These are phyloP conservation scores for Pleurotus giganteus DNA, from an alignment of 768 basidiomycete genomes.

Conservation along the genomic window DNA sequence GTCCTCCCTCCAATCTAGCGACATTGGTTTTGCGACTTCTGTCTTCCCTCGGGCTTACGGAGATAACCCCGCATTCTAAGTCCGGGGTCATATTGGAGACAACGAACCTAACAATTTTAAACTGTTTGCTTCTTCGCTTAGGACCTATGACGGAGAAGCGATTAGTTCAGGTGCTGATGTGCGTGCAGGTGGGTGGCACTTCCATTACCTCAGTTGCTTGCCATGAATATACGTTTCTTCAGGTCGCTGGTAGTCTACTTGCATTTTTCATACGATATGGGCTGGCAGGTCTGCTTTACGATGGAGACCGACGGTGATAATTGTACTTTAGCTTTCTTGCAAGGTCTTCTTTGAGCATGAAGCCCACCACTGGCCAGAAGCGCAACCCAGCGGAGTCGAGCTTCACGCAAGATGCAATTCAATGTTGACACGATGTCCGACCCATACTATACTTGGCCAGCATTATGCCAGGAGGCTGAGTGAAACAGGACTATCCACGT, in stretches of 20 bases:
- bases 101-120: conserved; percentile 91
- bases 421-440: too few species aligned
- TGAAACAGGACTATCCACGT: too few species aligned
- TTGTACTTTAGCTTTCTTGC: too few species aligned
- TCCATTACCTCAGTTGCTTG: conserved; percentile 1
- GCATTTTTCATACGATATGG: conserved; percentile 92
- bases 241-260: conserved; percentile 73
- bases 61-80: conserved; percentile 53
- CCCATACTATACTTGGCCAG: too few species aligned
- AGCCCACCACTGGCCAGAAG: too few species aligned
- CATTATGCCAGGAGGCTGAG: too few species aligned
- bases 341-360: too few species aligned
- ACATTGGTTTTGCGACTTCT: conserved; percentile 56
- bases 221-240: conserved; percentile 4
- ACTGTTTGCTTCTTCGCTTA: conserved; percentile 73
- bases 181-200: conserved; percentile 60
- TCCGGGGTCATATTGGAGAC: conserved; percentile 63
- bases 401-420: too few species aligned
- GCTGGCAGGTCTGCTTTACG: conserved; percentile 85
- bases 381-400: too few species aligned
- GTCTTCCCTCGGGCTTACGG: conserved; percentile 61
- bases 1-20: conserved; percentile 55
- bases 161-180: conserved; percentile 72
- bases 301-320: conserved; percentile 85
- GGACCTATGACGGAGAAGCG: conserved; percentile 86